Percentiles rank a stretch among this genome's conserved stretches.
Conservation (phyloP, 2,329 filamentous ascomycete genomes). For the Boeremia lycopersici region DNA sequence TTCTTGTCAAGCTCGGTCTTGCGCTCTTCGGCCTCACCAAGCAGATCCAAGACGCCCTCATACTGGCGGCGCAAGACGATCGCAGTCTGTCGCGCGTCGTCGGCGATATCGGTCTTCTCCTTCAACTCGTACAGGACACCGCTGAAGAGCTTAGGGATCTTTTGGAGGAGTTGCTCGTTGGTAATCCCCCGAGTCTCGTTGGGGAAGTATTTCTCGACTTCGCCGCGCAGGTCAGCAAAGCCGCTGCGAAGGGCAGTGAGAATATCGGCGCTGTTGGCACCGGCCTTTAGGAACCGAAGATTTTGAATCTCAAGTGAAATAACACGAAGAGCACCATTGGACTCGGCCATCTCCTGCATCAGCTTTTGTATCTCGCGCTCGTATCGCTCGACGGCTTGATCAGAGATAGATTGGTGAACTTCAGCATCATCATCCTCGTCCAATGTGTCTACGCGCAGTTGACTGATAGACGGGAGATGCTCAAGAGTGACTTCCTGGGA, state of each 20-base stretch:
- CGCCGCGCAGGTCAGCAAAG: constrained; percentile 49
- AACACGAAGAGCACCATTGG: constrained; percentile 50
- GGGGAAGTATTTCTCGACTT: constrained; percentile 51
- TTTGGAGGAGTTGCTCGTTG: constrained; percentile 49
- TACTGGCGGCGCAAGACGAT: constrained; percentile 47
- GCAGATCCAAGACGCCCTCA: constrained; percentile 35
- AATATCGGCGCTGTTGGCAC: constrained; percentile 42
- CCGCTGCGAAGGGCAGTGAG: constrained; percentile 50
- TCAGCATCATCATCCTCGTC: constrained; percentile 26
- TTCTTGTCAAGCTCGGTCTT: constrained; percentile 46
- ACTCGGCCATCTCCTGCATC: constrained; percentile 46
- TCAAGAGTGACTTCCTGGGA: constrained; percentile 40
- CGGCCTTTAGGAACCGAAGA: constrained; percentile 48
- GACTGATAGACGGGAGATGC: constrained; percentile 30
- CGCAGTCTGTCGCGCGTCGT: constrained; percentile 45
- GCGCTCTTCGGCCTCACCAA: constrained; percentile 42
- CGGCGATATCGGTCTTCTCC: constrained; percentile 36
- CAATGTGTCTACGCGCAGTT: constrained; percentile 36
- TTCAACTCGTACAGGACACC: constrained; percentile 44
- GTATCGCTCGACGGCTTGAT: constrained; percentile 45
- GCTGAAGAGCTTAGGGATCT: constrained; percentile 45
- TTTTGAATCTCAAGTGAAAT: constrained; percentile 53
- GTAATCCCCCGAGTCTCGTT: constrained; percentile 44
- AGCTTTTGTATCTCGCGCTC: constrained; percentile 51
- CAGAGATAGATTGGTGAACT: constrained; percentile 37